Base-by-base conservation (phyloP, 1,284 basidiomycete species). In the Fomitopsis betulina region DNA sequence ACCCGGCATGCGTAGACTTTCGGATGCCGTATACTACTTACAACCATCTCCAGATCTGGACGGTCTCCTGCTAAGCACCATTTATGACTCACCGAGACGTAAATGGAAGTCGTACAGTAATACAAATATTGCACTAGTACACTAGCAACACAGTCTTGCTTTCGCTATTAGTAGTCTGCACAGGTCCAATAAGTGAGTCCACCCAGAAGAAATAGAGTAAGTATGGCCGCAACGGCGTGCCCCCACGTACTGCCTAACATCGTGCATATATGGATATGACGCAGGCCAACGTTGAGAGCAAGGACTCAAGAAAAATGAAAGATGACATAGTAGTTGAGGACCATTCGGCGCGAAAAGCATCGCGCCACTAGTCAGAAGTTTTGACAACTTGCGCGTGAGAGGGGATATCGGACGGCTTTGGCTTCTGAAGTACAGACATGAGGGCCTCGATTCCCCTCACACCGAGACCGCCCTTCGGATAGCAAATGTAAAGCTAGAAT, bases 401-500 rank as follows among this genome's bases (percentile, higher is more conserved):
- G 25, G 35, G 49, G 17, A 13, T 21, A 12, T 51, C 33, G 6
- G 30, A 51, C 1, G 49, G 30, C 51, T 74, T 74, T 2, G 69
- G 66, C 60, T 66, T 70, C 64, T 74, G 70, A 13, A 75, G 65
- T 55, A 70, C 68, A 12, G 63, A 53, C 74, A 76, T 75, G 62
- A 76, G 69, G 1, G 75, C 74, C 63, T 74, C 71, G 33, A 76
- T 66, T 51, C 75, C 75, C 57, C 68, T 69, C 56, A 72, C 61
- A 39, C 75, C 68, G 38, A 68, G 51, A 10, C 65, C 63, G 9
- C 68, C 68, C 57, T 69, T 68, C 7, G 69, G 70, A 54, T 67
- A 72, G 57, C 68, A 69, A 35, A 76, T 70, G 56, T 64, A 71
- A 63, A 70, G 27, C 70, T 72, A 40, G 17, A 15, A n/a, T n/a